Evolutionary conservation across 2,329 filamentous ascomycete genomes (phyloP).

Genomic region (Cordyceps farinosa): DNA sequence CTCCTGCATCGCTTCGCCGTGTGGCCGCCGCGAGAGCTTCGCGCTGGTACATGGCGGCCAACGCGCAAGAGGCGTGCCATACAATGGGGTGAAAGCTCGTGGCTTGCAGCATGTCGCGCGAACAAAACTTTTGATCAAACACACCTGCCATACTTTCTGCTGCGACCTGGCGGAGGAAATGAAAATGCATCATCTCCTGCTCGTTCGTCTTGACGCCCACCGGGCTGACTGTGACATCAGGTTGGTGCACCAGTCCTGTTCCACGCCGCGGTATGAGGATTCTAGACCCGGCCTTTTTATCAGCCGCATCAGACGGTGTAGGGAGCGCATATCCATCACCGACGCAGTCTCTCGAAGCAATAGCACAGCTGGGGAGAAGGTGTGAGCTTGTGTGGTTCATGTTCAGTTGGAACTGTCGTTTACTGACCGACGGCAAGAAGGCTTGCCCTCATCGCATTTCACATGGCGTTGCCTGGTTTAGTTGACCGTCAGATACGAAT

Average conservation of each 20-base stretch:
- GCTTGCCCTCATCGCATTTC: constrained; percentile 7
- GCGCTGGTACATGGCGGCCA: constrained; percentile 12
- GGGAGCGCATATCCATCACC: neutral
- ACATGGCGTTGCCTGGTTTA: neutral
- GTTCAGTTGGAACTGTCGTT: neutral
- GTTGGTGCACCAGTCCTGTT: neutral
- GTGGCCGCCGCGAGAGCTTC: neutral
- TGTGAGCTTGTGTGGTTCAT: neutral
- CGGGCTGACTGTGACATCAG: neutral
- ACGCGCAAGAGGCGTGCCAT: constrained; percentile 11
- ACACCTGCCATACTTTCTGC: neutral
- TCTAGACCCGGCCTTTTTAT: neutral
- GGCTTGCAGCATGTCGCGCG: constrained; percentile 11
- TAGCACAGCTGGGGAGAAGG: neutral
- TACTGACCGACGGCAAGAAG: constrained; percentile 5
- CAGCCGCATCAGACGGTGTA: neutral
- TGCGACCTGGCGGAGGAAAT: constrained; percentile 3
- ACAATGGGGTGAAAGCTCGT: constrained; percentile 8
- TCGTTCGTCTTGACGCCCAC: neutral
- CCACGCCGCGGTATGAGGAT: neutral
- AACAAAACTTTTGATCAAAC: constrained; percentile 6
- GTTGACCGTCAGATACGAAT: neutral
- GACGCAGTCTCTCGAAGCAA: neutral
- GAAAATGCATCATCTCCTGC: constrained; percentile 1
- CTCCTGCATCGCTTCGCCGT: neutral